Percentiles rank a stretch among this genome's conserved stretches.
Evolutionary conservation across 495 filamentous ascomycete species (phyloP).

Genomic region (Cercophora sp.): DNA sequence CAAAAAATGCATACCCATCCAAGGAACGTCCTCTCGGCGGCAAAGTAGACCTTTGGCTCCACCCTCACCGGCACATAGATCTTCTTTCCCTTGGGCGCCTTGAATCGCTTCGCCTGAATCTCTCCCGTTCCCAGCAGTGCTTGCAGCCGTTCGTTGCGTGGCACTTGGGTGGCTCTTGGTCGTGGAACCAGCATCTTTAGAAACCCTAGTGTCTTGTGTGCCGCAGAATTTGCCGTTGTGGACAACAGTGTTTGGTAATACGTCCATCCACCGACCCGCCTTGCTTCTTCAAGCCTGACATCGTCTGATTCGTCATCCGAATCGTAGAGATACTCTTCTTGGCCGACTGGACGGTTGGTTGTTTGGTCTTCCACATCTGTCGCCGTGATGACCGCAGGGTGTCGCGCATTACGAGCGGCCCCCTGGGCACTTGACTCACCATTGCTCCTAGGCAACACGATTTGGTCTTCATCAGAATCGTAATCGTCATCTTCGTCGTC

Average conservation of each 20-base stretch:
- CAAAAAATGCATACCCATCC: conserved; percentile 59
- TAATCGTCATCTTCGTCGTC: conserved; percentile 65
- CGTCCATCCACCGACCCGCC: conserved; percentile 64
- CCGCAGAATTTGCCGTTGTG: conserved; percentile 26
- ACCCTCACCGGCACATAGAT: conserved; percentile 95
- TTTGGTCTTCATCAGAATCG: conserved; percentile 53
- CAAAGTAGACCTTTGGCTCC: conserved; percentile 97
- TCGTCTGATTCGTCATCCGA: conserved; percentile 78
- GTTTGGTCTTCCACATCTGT: conserved; percentile 48
- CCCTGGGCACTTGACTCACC: conserved; percentile 33
- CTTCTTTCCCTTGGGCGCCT: conserved; percentile 82
- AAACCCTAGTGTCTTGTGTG: conserved; percentile 37
- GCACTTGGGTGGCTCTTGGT: conserved; percentile 58
- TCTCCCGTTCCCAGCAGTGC: conserved; percentile 42
- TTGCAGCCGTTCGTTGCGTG: conserved; percentile 46
- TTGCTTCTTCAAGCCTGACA: conserved; percentile 67
- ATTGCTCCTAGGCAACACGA: conserved; percentile 16
- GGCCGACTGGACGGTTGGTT: conserved; percentile 43
- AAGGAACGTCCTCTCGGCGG: conserved; percentile 91
- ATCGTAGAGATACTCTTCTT: conserved; percentile 85
- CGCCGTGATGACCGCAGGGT: conserved; percentile 25
- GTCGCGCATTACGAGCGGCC: conserved; percentile 37
- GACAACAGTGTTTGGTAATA: conserved; percentile 56
- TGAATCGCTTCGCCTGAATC: conserved; percentile 64
- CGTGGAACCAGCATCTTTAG: conserved; percentile 53